Evolutionary conservation across 768 basidiomycete genomes (phyloP), one percentile per base, ranked within the genome.

Genomic region (Tephrocybe sp.): DNA sequence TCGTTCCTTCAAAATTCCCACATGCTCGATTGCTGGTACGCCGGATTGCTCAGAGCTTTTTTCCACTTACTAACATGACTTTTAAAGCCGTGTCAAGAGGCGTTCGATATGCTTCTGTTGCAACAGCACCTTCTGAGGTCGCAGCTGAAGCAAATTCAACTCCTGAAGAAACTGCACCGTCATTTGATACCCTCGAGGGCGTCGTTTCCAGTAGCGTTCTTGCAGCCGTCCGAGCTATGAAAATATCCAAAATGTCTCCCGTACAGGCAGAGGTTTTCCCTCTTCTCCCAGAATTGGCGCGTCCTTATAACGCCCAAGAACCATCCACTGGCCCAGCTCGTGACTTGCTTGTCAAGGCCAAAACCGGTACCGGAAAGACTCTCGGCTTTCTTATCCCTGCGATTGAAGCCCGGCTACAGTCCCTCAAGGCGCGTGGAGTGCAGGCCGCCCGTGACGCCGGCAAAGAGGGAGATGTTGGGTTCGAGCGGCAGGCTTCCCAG

Each of bases 281-380:
- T 8, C 74, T 90, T 45, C 78, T 97, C 21, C 92, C 94, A 10
- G 70, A 75, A 4, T 71, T 97, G 21, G 76, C 80, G 12, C 63
- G 70, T 15, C 80, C 86, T 9, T 76, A 80, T 60, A 60, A 73
- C 45, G 54, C 71, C 1, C 54, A 63, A 23, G 68, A 61, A 34
- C 54, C 60, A 23, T 41, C 29, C 40, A 52, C 54, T 2, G 55
- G 59, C 18, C 49, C 52, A 12, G 61, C 72, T 15, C 79, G 85
- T 4, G 93, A 97, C 64, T 65, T 94, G 19, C 74, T 95, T 38
- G 91, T 94, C 48, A 86, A 90, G 62, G 88, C 92, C 4, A 88
- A 84, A 64, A 92, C 92, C 0, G 91, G 92, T 23, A 92, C 91
- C 0, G 92, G 91, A 25, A 95, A 94, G 69, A 94, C 91, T 0